Evolutionary conservation across 192 early-diverging fungal species (phyloP), one percentile per base, ranked within the genome.

Genomic region (Coemansia biformis): DNA sequence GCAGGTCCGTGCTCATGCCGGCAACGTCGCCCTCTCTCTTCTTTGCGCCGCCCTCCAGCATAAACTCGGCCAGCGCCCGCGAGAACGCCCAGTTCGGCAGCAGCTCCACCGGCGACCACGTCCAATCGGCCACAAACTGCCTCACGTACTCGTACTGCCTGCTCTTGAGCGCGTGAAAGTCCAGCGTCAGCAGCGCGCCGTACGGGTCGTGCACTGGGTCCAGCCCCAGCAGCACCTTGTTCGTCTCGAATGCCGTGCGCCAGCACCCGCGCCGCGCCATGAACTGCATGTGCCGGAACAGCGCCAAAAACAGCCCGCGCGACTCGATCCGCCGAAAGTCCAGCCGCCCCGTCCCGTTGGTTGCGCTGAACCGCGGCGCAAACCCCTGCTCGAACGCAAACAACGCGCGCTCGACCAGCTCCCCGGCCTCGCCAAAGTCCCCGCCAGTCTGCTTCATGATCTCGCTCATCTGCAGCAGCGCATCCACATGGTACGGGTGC

Each of bases 161-260:
- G 16, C 83, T 81, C 61, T 86, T 89, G 17, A 93, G 50, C 1
- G 92, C 89, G 66, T 86, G 84, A 63, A 85, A 91, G 51, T 96
- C 93, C 54, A 94, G 82, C 23, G 83, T 82, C 50, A 87, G 59
- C 28, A 90, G 51, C 3, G 82, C 78, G 7, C 89, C 80, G 5
- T 89, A 69, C 9, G 91, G 88, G 48, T 96, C 93, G 10, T 69
- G 66, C 23, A 62, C 64, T 3, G 89, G 87, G 55, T 91, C 89
- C 45, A 94, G 68, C 53, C 66, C 63, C 49, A 80, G 57, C 30
- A 89, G 69, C 10, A 88, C 66, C 69, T 89, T 96, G 42, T 87
- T 82, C 41, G 92, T 85, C 68, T 94, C 93, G 53, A 92, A 85
- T 16, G 87, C 83, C 17, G 93, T 96, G 31, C 89, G 66, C 93